Conservation (phyloP, 2,329 filamentous ascomycete genomes). For the Chrysosphaeria jannelii region DNA sequence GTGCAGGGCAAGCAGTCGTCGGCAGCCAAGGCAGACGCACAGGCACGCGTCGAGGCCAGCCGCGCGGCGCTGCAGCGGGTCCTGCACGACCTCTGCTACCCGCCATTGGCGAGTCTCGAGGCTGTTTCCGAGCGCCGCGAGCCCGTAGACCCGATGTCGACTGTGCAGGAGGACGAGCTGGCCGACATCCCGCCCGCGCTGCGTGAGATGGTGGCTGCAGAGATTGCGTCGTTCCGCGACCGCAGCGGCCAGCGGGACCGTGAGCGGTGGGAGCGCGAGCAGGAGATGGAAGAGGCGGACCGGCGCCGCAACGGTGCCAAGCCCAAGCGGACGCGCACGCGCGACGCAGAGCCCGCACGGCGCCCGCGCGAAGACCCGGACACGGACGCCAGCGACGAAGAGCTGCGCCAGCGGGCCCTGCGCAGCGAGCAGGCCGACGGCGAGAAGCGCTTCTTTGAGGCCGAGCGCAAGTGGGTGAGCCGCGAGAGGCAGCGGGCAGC, state of each 20-base stretch:
- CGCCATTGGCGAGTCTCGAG: constrained; percentile 14
- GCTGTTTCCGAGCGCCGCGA: not conserved
- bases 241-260: constrained; percentile 66
- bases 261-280: constrained; percentile 63
- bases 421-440: constrained; percentile 44
- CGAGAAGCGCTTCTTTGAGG: constrained; percentile 56
- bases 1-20: constrained; percentile 39
- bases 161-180: constrained; percentile 62
- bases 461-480: constrained; percentile 73
- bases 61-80: constrained; percentile 35
- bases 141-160: not conserved
- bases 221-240: constrained; percentile 85
- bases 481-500: constrained; percentile 60
- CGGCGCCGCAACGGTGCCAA: constrained; percentile 30
- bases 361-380: constrained; percentile 31
- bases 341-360: not conserved
- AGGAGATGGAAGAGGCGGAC: constrained; percentile 74
- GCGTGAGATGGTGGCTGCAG: constrained; percentile 76
- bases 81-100: constrained; percentile 43
- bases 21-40: constrained; percentile 27
- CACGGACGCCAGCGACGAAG: constrained; percentile 61
- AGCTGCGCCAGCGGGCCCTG: constrained; percentile 43
- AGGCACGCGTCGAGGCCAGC: constrained; percentile 40
- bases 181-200: constrained; percentile 89
- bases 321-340: constrained; percentile 20